Conservation (phyloP, 257 asterid genomes). For the Eustoma russellianum region DNA sequence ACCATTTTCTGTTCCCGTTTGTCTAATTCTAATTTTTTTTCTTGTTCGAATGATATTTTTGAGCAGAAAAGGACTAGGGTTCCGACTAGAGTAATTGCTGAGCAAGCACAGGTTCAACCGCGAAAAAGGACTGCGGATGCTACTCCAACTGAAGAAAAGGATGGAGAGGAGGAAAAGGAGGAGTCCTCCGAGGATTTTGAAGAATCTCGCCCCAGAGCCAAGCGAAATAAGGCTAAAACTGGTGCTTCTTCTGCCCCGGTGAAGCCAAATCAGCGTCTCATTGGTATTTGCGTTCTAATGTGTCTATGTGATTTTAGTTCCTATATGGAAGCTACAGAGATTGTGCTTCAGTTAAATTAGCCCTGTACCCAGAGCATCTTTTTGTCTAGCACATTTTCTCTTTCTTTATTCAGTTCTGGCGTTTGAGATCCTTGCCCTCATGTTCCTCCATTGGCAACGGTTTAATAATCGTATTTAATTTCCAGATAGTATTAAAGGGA, state of each 20-base stretch:
- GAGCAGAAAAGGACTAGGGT: conserved; percentile 78
- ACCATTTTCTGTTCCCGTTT: background rate
- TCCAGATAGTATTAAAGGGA: conserved; percentile 74
- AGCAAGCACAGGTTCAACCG: conserved; percentile 10
- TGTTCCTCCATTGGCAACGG: too few species aligned
- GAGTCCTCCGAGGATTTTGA: conserved; percentile 74
- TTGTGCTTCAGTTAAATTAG: too few species aligned
- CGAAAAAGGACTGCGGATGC: conserved; percentile 7
- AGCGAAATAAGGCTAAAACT: conserved; percentile 28
- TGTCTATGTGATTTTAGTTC: too few species aligned
- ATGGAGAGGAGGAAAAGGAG: conserved; percentile 53
- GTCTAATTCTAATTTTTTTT: background rate
- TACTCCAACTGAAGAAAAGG: conserved; percentile 32
- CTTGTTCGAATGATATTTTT: conserved; percentile 5
- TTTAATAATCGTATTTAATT: background rate
- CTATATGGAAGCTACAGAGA: too few species aligned
- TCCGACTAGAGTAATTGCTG: conserved; percentile 39
- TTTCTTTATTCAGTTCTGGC: too few species aligned
- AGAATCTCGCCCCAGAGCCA: conserved; percentile 49
- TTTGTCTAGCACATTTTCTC: too few species aligned
- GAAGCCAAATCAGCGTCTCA: conserved; percentile 40
- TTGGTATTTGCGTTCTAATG: conserved; percentile 31
- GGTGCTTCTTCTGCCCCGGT: conserved; percentile 41
- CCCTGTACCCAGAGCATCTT: too few species aligned
- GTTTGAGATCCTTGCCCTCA: too few species aligned